These are phyloP conservation scores for Boletellus dicymbophilus DNA, from an alignment of 1,284 basidiomycete genomes.

Conservation along the genomic window DNA sequence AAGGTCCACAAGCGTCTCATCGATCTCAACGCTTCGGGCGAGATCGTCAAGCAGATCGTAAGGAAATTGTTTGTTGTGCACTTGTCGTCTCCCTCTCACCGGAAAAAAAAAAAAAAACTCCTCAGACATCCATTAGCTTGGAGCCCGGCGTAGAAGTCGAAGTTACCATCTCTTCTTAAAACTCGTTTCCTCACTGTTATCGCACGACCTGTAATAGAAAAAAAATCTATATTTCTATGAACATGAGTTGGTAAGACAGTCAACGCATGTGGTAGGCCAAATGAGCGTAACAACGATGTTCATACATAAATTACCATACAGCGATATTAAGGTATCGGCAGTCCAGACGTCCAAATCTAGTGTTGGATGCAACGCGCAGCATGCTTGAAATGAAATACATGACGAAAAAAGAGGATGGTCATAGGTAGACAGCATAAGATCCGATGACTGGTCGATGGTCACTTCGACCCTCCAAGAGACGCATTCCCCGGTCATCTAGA, in stretches of 20 bases:
- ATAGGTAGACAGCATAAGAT: constrained; percentile 64
- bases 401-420: constrained; percentile 19
- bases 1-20: constrained; percentile 99
- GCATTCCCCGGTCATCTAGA: constrained; percentile 77
- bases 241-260: neutral
- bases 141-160: constrained; percentile 99
- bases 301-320: constrained; percentile 21
- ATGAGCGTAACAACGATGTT: constrained; percentile 11
- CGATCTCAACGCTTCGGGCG: constrained; percentile 97
- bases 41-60: constrained; percentile 99
- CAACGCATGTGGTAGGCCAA: constrained; percentile 5
- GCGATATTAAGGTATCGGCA: constrained; percentile 18
- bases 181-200: neutral
- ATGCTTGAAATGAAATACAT: constrained; percentile 8
- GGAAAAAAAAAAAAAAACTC: constrained; percentile 11
- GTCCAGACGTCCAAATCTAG: constrained; percentile 3
- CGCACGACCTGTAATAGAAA: constrained; percentile 2
- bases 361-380: constrained; percentile 9
- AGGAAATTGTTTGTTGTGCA: constrained; percentile 33
- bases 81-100: neutral
- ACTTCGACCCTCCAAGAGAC: constrained; percentile 72
- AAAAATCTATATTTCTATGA: constrained; percentile 1
- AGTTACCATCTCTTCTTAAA: constrained; percentile 89
- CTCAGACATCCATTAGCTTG: constrained; percentile 95
- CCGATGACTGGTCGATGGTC: constrained; percentile 83